Evolutionary conservation across 805 yeast genomes (phyloP).

Genomic region (Groenewaldozyma salmanticensis): DNA sequence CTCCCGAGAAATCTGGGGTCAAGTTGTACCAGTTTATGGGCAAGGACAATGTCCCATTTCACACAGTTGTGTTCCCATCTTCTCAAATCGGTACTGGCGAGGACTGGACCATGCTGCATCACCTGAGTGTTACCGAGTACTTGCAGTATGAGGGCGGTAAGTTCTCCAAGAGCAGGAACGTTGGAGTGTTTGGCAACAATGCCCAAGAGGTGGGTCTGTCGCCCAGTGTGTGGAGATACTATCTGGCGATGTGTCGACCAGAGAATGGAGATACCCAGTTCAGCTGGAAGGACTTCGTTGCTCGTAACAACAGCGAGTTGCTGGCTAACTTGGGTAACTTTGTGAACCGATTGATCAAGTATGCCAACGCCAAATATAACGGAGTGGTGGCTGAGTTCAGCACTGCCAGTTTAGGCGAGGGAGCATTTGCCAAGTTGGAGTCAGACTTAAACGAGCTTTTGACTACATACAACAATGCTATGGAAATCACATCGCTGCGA

Average conservation of each 20-base stretch:
- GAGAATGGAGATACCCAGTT: slow-evolving; percentile 94
- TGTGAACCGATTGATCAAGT: slow-evolving; percentile 87
- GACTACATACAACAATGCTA: slow-evolving; percentile 49
- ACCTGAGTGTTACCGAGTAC: slow-evolving; percentile 90
- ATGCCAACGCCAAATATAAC: slow-evolving; percentile 80
- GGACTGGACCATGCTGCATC: slow-evolving; percentile 83
- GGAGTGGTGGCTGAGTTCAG: slow-evolving; percentile 74
- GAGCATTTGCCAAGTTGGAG: slow-evolving; percentile 34
- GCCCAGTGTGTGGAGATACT: slow-evolving; percentile 96
- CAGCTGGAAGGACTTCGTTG: slow-evolving; percentile 93
- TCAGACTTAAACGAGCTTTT: slow-evolving; percentile 57
- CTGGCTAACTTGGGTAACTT: slow-evolving; percentile 95
- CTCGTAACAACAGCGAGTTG: slow-evolving; percentile 86
- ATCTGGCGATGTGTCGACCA: slow-evolving; percentile 85
- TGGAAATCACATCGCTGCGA: slow-evolving; percentile 72
- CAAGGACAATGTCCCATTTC: slow-evolving; percentile 98
- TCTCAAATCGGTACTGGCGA: slow-evolving; percentile 82
- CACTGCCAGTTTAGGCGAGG: slow-evolving; percentile 34
- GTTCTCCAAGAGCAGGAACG: slow-evolving; percentile 94
- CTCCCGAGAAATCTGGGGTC: slow-evolving; percentile 47
- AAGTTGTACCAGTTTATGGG: slow-evolving; percentile 96
- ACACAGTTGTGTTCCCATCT: slow-evolving; percentile 95
- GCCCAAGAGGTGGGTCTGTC: slow-evolving; percentile 89
- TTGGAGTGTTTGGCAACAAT: slow-evolving; percentile 97
- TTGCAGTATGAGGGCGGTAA: slow-evolving; percentile 97